Base-by-base conservation (phyloP, 148 eudicot species). In the Pouteria glomerata region DNA sequence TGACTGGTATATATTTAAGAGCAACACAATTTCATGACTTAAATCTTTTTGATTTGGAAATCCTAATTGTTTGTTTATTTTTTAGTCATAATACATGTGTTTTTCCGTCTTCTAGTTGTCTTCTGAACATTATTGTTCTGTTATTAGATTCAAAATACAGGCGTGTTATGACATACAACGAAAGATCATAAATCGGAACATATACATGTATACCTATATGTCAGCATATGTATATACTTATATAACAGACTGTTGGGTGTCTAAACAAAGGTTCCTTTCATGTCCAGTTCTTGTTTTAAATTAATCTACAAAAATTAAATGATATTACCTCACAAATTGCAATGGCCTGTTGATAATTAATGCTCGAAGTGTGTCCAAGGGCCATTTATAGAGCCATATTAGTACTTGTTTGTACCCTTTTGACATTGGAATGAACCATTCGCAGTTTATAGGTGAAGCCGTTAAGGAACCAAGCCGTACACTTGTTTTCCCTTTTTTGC, bases 1-100 rank as follows among this genome's bases (percentile, higher is more conserved):
- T 70, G 84, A 85, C 79, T 90, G 96, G 96, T 90, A 66, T 26
- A 72, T 21, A 77, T 50, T 4, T 21, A 35, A 57, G 47, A 64
- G 8, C 0, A 48, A 8, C n/a, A 6, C 41, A n/a, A n/a, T 35
- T 50, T 1, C 5, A 21, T 48, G 21, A 31, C 26, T 45, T 48
- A 48, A n/a, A 68, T 67, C 6, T 44, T 44, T 16, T n/a, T n/a
- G n/a, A 7, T 29, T 58, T 63, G 12, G 39, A n/a, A 26, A 10
- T 37, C 56, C 26, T 35, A 37, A 21, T 14, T 69, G 29, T 23
- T 23, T 8, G 24, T 69, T 45, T n/a, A n/a, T n/a, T n/a, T n/a
- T n/a, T n/a, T n/a, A n/a, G 14, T 14, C 8, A 11, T 63, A 3
- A 21, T 42, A 37, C 1, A 3, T n/a, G n/a, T n/a, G 13, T 59